These are phyloP conservation scores for Nicotiana benthamiana DNA, from an alignment of 257 asterid genomes.

Conservation along the genomic window DNA sequence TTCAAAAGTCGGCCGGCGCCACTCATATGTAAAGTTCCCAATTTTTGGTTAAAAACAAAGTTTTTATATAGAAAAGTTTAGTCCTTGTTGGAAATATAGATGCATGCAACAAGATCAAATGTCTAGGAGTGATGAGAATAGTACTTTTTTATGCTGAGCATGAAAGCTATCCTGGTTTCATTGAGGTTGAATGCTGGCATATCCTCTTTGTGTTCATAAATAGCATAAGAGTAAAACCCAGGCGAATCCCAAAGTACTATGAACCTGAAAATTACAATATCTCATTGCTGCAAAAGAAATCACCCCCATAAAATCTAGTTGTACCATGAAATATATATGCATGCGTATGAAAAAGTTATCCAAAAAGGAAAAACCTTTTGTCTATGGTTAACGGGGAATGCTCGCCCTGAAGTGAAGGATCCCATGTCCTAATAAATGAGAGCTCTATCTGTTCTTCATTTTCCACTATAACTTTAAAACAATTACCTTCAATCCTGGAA, in stretches of 20 bases:
- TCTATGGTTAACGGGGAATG: conserved; percentile 65
- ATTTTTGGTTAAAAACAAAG: neutral
- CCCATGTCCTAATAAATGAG: conserved; percentile 74
- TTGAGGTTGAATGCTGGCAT: conserved; percentile 46
- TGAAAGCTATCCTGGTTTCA: conserved; percentile 50
- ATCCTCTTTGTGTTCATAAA: conserved; percentile 36
- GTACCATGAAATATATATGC: neutral
- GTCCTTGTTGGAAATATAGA: neutral
- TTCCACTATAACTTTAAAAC: conserved; percentile 39
- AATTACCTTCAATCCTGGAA: conserved; percentile 60
- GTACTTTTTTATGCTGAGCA: conserved; percentile 44
- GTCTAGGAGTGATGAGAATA: neutral
- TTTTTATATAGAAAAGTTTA: neutral
- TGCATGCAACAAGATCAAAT: neutral
- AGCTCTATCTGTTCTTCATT: conserved; percentile 66
- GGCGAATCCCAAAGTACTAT: conserved; percentile 35
- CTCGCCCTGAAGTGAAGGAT: conserved; percentile 48
- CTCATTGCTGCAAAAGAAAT: neutral
- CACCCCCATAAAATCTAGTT: neutral
- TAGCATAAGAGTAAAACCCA: conserved; percentile 50
- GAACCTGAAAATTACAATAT: conserved; percentile 23
- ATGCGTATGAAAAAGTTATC: neutral
- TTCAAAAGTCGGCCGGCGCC: neutral
- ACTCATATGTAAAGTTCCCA: neutral
- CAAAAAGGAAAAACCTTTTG: conserved; percentile 34